phyloP scores from a whole-genome alignment of 257 asterid genomes.

The Solanum appendiculatum region DNA sequence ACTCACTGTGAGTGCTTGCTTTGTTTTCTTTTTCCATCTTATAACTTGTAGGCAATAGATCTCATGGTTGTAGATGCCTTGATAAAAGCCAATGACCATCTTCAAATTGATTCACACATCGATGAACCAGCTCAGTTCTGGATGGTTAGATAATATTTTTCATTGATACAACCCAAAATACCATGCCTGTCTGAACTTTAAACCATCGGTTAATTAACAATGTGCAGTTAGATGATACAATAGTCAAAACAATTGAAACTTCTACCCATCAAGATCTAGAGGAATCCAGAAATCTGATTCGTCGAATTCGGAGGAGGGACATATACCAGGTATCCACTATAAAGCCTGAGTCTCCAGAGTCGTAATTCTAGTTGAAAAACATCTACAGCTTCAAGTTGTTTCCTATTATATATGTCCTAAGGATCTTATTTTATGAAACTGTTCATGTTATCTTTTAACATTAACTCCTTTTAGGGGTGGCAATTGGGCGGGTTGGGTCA shows the following conservation, averaged over 20 bases:
- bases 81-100: slow-evolving; percentile 59
- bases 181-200: background rate
- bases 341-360: background rate
- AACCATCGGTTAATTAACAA: background rate
- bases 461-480: no score
- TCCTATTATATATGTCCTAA: background rate
- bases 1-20: background rate
- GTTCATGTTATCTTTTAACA: background rate
- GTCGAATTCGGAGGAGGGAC: slow-evolving; percentile 71
- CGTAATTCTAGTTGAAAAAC: background rate
- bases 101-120: slow-evolving; percentile 53
- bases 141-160: slow-evolving; percentile 46
- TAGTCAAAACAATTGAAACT: slow-evolving; percentile 69
- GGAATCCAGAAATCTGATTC: slow-evolving; percentile 81
- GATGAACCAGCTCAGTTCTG: slow-evolving; percentile 69
- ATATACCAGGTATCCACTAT: slow-evolving; percentile 58
- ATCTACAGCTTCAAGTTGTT: background rate
- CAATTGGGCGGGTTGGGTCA: no score
- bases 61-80: slow-evolving; percentile 83
- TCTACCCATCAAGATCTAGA: slow-evolving; percentile 47
- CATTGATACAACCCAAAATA: background rate
- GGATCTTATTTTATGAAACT: background rate
- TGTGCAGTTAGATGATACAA: slow-evolving; percentile 80
- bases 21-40: background rate
- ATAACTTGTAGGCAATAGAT: slow-evolving; percentile 62